Evolutionary conservation across 768 basidiomycete species (phyloP).

Genomic region (Termitomyces sp.): DNA sequence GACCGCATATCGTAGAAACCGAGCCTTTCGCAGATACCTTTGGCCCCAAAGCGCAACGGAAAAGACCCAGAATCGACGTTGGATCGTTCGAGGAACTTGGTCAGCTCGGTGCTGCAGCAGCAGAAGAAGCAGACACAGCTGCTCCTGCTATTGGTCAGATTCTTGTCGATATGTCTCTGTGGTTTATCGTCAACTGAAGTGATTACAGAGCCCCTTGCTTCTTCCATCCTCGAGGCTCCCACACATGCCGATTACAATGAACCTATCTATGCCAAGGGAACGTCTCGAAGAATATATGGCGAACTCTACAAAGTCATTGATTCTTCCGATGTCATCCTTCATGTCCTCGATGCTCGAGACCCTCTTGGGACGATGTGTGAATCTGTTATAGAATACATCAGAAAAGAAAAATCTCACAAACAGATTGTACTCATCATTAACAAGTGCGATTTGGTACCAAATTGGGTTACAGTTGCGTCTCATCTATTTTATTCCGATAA

Average conservation of each 20-base stretch:
- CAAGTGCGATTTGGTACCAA: conserved; percentile 97
- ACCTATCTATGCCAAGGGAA: conserved; percentile 93
- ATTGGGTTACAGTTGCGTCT: conserved; percentile 90
- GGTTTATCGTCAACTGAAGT: not conserved
- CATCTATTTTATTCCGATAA: not conserved
- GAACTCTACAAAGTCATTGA: conserved; percentile 99
- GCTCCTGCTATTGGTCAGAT: conserved; percentile 41
- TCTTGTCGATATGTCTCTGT: not conserved
- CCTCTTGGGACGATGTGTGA: conserved; percentile 94
- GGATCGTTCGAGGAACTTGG: conserved; percentile 91
- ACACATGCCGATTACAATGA: conserved; percentile 81
- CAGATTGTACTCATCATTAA: conserved; percentile 96
- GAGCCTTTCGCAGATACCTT: conserved; percentile 95
- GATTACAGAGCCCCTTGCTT: conserved; percentile 40
- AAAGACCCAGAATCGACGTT: conserved; percentile 81
- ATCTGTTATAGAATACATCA: conserved; percentile 86
- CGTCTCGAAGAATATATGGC: conserved; percentile 92
- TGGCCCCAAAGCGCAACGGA: conserved; percentile 93
- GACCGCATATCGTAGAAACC: conserved; percentile 91
- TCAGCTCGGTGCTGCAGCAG: conserved; percentile 51
- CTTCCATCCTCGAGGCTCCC: conserved; percentile 43
- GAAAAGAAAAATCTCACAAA: conserved; percentile 96
- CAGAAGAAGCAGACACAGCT: conserved; percentile 45
- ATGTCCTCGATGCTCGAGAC: conserved; percentile 93
- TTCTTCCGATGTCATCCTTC: conserved; percentile 94